Conservation (phyloP, 345 rosid genomes). For the Atalantia buxifolia region DNA sequence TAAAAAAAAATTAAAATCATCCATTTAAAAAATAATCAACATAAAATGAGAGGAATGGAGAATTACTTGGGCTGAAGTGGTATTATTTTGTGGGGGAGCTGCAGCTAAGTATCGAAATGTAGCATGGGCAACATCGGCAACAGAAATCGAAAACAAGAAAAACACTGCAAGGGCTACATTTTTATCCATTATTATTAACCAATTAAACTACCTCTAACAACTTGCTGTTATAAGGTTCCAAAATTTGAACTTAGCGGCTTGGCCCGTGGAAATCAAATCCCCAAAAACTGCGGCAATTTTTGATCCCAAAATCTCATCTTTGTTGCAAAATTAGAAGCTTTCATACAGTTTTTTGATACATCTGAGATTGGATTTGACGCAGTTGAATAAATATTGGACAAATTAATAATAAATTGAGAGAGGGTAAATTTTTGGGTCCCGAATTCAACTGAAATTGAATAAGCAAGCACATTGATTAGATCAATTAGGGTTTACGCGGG, state of each 20-base stretch:
- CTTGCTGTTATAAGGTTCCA: neutral
- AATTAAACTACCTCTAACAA: neutral
- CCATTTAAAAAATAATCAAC: neutral
- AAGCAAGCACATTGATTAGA: neutral
- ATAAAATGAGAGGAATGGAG: neutral
- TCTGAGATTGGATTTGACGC: conserved; percentile 18
- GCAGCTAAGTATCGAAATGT: conserved; percentile 31
- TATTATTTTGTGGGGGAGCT: conserved; percentile 16
- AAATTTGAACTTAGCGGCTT: neutral
- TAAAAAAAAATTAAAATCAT: conserved; percentile 13
- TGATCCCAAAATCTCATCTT: conserved; percentile 2
- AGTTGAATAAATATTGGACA: neutral
- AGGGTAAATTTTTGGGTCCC: neutral
- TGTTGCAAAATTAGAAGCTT: neutral
- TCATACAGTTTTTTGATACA: neutral
- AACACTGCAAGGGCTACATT: conserved; percentile 30
- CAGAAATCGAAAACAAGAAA: conserved; percentile 34
- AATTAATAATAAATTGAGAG: neutral
- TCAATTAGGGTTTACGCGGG: conserved; percentile 17
- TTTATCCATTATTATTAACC: conserved; percentile 32
- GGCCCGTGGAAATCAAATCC: neutral
- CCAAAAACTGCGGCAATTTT: neutral
- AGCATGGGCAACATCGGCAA: conserved; percentile 42
- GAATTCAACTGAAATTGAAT: conserved; percentile 3
- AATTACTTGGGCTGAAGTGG: conserved; percentile 35